Conservation (phyloP, 768 basidiomycete genomes). For the Leccinum pellstonianum region DNA sequence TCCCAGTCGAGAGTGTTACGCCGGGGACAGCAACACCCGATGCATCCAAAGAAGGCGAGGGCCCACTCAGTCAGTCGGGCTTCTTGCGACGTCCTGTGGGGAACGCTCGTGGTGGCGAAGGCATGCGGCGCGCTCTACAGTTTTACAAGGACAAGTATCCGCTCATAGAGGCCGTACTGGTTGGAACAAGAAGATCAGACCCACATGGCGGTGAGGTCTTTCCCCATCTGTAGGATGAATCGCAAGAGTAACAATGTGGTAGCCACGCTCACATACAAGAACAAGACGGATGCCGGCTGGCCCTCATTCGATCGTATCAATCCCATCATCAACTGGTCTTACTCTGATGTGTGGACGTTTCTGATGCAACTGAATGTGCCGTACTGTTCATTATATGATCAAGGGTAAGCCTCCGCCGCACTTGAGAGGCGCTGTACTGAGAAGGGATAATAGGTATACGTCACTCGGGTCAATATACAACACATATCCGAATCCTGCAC, state of each 20-base stretch:
- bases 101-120: conserved; percentile 58
- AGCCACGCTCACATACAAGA: conserved; percentile 72
- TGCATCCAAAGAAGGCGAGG: conserved; percentile 10
- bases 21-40: conserved; percentile 31
- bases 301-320: conserved; percentile 88
- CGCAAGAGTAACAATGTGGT: not conserved
- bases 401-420: conserved; percentile 59
- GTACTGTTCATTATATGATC: conserved; percentile 88
- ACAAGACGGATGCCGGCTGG: conserved; percentile 88
- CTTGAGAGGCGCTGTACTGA: not conserved
- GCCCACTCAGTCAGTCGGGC: conserved; percentile 4
- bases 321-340: conserved; percentile 95
- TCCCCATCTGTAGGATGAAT: not conserved
- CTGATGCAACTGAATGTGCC: conserved; percentile 70
- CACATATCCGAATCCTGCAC: conserved; percentile 89
- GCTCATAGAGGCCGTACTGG: conserved; percentile 74
- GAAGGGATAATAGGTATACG: conserved; percentile 67
- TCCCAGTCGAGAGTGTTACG: conserved; percentile 48
- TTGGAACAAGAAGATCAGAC: conserved; percentile 87
- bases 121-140: conserved; percentile 78
- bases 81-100: conserved; percentile 40
- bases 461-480: conserved; percentile 95
- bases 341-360: conserved; percentile 87
- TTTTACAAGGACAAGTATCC: conserved; percentile 67
- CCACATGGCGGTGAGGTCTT: conserved; percentile 88